These are phyloP conservation scores for Aspergillus melleus DNA, from an alignment of 2,329 filamentous ascomycete genomes.

Conservation along the genomic window DNA sequence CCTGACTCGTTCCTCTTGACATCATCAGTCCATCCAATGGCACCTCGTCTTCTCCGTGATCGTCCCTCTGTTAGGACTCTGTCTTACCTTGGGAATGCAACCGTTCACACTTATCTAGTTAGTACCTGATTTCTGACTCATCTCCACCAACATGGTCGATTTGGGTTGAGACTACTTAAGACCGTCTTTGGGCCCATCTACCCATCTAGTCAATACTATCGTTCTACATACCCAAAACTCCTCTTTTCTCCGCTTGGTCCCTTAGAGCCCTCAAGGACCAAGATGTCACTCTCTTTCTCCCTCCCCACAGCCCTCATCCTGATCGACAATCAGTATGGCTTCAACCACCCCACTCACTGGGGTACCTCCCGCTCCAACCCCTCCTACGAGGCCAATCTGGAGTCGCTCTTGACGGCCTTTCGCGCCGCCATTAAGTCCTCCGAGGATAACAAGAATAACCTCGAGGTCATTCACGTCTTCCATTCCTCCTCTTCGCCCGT, in stretches of 20 bases:
- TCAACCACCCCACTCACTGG: constrained; percentile 42
- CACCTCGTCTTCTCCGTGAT: too few species aligned
- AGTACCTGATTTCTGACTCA: too few species aligned
- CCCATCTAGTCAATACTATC: background rate
- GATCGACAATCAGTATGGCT: constrained; percentile 50
- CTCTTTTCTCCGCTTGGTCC: background rate
- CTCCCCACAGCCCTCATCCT: constrained; percentile 45
- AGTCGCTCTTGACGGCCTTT: constrained; percentile 39
- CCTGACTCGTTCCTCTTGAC: too few species aligned
- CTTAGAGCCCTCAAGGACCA: background rate
- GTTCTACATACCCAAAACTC: background rate
- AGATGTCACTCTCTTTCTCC: constrained; percentile 18
- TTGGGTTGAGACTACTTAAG: too few species aligned
- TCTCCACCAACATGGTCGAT: too few species aligned
- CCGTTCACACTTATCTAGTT: too few species aligned
- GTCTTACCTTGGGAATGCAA: too few species aligned
- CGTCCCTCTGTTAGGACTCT: too few species aligned
- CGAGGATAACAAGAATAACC: constrained; percentile 2
- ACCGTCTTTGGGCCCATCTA: too few species aligned
- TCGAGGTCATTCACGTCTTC: constrained; percentile 48
- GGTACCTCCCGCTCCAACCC: constrained; percentile 47
- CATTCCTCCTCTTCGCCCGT: constrained; percentile 42
- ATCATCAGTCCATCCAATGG: too few species aligned
- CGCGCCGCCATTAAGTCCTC: constrained; percentile 25
- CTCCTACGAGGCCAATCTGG: constrained; percentile 45